Conservation (phyloP, 2,329 filamentous ascomycete genomes). For the Fusarium oxysporum region DNA sequence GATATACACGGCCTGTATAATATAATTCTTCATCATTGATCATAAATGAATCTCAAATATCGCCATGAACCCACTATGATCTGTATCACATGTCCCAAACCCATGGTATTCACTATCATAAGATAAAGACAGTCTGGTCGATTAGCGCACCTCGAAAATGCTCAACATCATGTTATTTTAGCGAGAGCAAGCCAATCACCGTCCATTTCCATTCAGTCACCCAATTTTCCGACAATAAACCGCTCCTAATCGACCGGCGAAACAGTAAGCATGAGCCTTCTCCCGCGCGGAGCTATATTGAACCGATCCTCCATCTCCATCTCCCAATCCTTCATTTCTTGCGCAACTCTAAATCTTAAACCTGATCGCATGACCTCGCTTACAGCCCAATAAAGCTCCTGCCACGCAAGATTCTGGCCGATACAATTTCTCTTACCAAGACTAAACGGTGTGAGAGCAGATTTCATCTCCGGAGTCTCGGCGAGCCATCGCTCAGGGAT, state of each 20-base stretch:
- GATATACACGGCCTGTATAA: neutral
- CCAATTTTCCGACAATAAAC: neutral
- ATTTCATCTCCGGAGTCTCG: neutral
- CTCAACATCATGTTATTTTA: too few relatives aligned
- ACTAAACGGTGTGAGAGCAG: neutral
- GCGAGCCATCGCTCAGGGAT: neutral
- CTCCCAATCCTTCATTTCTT: neutral
- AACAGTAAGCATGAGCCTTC: neutral
- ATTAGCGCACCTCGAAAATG: neutral
- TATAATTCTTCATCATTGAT: neutral
- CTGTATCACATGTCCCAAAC: rapidly evolving
- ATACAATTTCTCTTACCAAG: neutral
- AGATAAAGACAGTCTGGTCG: neutral
- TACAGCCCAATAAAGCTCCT: neutral
- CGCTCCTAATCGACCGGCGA: neutral
- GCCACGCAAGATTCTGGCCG: neutral
- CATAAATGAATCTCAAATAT: neutral
- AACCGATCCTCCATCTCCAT: neutral
- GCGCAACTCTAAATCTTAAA: neutral
- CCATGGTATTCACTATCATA: neutral
- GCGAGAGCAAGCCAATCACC: rapidly evolving
- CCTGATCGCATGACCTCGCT: neutral
- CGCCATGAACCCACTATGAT: neutral
- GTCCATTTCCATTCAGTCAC: rapidly evolving
- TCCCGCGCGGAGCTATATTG: neutral